Conservation (phyloP, 2,329 filamentous ascomycete species). For the Neofusicoccum ribis region DNA sequence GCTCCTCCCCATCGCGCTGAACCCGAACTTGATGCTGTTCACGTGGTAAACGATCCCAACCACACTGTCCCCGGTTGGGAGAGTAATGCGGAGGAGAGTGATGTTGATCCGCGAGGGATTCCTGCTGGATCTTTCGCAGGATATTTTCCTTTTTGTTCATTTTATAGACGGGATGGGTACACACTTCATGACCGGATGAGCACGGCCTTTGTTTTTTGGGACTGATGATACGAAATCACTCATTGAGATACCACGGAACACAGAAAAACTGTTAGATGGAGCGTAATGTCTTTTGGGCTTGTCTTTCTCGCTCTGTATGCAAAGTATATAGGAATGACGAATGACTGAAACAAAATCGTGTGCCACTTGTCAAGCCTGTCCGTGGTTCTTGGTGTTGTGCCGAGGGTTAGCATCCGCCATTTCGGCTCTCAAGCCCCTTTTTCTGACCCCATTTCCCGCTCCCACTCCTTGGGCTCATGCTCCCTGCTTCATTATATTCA, state of each 20-base stretch:
- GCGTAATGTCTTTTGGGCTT: background rate
- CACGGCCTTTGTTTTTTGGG: background rate
- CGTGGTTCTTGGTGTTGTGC: no score
- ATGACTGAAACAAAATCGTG: background rate
- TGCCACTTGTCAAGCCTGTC: no score
- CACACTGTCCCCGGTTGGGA: background rate
- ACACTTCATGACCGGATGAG: background rate
- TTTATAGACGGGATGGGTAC: conserved; percentile 3
- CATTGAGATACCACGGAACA: conserved; percentile 5
- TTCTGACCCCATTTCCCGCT: no score
- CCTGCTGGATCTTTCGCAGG: background rate
- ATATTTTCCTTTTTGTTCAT: background rate
- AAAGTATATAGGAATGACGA: background rate
- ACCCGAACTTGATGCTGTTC: conserved; percentile 65
- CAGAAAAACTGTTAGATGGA: background rate
- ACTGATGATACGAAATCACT: background rate
- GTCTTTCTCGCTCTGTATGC: background rate
- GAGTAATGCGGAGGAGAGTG: background rate
- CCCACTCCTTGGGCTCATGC: no score
- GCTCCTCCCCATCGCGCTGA: conserved; percentile 59
- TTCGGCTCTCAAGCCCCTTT: no score
- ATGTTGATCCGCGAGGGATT: background rate
- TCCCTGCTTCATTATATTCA: no score
- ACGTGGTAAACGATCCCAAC: conserved; percentile 49
- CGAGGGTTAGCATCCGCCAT: no score